Base-by-base conservation (phyloP, 306 rosid genomes). In the Trifolium pratense region DNA sequence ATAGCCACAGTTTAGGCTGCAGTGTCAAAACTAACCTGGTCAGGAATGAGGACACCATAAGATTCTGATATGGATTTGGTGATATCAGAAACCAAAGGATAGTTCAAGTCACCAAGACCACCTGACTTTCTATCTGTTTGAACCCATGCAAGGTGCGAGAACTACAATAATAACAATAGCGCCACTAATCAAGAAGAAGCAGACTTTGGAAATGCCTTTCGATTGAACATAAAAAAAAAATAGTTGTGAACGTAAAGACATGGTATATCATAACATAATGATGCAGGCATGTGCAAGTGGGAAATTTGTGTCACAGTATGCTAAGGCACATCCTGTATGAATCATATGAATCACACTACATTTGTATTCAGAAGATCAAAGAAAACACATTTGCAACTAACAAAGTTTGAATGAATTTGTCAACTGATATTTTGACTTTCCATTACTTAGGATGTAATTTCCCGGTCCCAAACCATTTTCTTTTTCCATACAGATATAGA, bases 71-170 rank as follows among this genome's bases (percentile, higher is more conserved):
- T 94, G 66, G 92, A 84, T 82, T 94, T 94, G 80, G 92, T 91
- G 81, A 94, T 79, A 81, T 94, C 97, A 57, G 98, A 89, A 37
- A 91, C 61, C 82, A 91, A 64, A 25, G 99, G 99, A 86, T 94
- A 94, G 63, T 83, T 89, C 89, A 94, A 87, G 79, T 94, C 97
- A n/a, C 99, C 97, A 77, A 94, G 97, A 71, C 99, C 99, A 23
- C 97, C 98, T 0, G 98, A 85, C 80, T 91, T 94, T 81, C 98
- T 89, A 68, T 94, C 97, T n/a, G 98, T 94, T 86, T 94, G 98
- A 80, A 94, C 90, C 97, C 98, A 94, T 32, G 98, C 98, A 84
- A 94, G 98, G 68, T 94, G 98, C 21, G 98, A 94, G 84, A 94
- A 94, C 97, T 91, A 61, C 82, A 78, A 60, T 60, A 81, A 74